These are phyloP conservation scores for Raffaelea albimanens DNA, from an alignment of 2,329 filamentous ascomycete genomes.

Conservation along the genomic window DNA sequence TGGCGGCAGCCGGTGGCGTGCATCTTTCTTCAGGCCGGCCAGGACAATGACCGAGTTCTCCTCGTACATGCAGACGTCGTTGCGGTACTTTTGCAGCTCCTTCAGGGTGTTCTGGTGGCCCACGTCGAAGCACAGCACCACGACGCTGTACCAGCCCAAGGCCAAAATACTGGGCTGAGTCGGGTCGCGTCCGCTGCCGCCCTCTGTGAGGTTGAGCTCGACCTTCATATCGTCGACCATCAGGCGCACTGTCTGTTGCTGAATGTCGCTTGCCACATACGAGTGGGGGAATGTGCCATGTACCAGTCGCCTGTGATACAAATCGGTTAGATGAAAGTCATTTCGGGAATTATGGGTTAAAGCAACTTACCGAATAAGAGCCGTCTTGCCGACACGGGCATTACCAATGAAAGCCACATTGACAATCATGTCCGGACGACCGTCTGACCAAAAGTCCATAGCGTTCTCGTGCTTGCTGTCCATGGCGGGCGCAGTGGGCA, in stretches of 20 bases:
- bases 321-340: background rate
- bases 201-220: conserved; percentile 12
- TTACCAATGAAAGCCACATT: conserved; percentile 14
- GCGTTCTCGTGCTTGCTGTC: background rate
- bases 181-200: conserved; percentile 8
- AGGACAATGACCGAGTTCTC: conserved; percentile 13
- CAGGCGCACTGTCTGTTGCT: conserved; percentile 8
- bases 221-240: conserved; percentile 7
- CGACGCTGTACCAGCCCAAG: conserved; percentile 14
- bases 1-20: conserved; percentile 10
- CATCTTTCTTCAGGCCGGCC: conserved; percentile 15
- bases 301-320: conserved; percentile 6
- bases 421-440: conserved; percentile 12
- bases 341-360: background rate
- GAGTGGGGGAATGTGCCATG: conserved; percentile 9
- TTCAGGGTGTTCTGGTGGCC: conserved; percentile 7
- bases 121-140: conserved; percentile 13
- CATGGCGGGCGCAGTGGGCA: background rate
- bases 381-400: conserved; percentile 13
- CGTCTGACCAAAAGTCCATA: conserved; percentile 6
- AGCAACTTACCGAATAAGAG: conserved; percentile 10
- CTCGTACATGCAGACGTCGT: conserved; percentile 13
- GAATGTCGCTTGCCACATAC: conserved; percentile 9
- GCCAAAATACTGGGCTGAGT: conserved; percentile 10
- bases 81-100: conserved; percentile 11